Evolutionary conservation across 1,284 basidiomycete species (phyloP).

Genomic region (Takashimella koratensis): DNA sequence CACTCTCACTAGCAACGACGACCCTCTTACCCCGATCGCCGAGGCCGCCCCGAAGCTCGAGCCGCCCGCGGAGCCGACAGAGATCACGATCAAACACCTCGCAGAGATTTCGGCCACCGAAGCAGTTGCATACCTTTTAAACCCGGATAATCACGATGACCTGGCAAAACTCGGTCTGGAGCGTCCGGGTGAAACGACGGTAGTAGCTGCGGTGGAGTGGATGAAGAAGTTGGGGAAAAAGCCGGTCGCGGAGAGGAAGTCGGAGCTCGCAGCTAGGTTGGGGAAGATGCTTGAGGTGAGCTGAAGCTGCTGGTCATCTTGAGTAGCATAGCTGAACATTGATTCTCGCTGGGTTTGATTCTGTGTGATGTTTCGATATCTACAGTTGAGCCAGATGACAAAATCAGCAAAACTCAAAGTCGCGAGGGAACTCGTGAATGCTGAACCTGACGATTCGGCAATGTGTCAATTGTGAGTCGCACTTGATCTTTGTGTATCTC

Average conservation of each 20-base stretch:
- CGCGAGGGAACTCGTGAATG: neutral
- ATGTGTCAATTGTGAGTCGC: neutral
- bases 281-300: neutral
- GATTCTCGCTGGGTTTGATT: too few species aligned
- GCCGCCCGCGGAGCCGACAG: too few species aligned
- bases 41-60: constrained; percentile 7
- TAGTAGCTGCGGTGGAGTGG: neutral
- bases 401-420: neutral
- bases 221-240: neutral
- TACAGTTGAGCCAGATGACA: neutral
- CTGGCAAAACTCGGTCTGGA: neutral
- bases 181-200: neutral
- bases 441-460: neutral
- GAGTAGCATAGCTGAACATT: too few species aligned
- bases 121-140: neutral
- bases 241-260: neutral
- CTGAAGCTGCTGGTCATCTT: too few species aligned
- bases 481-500: neutral
- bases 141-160: neutral
- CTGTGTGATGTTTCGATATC: neutral
- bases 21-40: too few species aligned
- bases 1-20: too few species aligned
- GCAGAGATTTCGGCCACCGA: neutral
- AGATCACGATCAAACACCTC: neutral
- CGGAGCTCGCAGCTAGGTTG: neutral